These are phyloP conservation scores for Aspergillaceae sp. DNA, from an alignment of 2,329 filamentous ascomycete genomes.

Conservation along the genomic window DNA sequence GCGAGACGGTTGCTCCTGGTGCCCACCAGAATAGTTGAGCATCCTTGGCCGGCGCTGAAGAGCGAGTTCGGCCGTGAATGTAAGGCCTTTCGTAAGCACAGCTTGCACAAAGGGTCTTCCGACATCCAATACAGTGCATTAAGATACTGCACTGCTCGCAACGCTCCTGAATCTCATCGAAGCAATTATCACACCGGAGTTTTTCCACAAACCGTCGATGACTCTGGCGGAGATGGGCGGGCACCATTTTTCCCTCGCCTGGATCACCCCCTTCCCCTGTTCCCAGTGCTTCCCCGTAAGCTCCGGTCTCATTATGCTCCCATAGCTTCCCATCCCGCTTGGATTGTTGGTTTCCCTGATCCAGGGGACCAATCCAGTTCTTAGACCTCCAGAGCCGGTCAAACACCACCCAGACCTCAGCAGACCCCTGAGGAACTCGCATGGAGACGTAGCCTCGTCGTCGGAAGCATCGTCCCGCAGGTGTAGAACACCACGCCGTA, in stretches of 20 bases:
- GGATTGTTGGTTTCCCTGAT: slow-evolving; percentile 18
- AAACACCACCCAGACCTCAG: slow-evolving; percentile 55
- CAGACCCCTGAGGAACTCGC: slow-evolving; percentile 46
- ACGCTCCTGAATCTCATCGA: slow-evolving; percentile 45
- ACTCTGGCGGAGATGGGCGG: slow-evolving; percentile 46
- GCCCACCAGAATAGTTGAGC: slow-evolving; percentile 49
- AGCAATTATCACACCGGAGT: slow-evolving; percentile 47
- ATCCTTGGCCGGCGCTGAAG: slow-evolving; percentile 4
- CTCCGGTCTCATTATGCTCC: slow-evolving; percentile 48
- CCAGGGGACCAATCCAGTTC: slow-evolving; percentile 47
- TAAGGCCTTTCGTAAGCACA: slow-evolving; percentile 50
- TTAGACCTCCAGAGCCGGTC: slow-evolving; percentile 52
- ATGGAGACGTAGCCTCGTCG: slow-evolving; percentile 50
- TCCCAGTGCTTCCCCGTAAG: slow-evolving; percentile 48
- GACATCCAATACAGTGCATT: slow-evolving; percentile 54
- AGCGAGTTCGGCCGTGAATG: slow-evolving; percentile 19
- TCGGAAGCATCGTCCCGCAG: slow-evolving; percentile 48
- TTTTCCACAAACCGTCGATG: slow-evolving; percentile 46
- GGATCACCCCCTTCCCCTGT: slow-evolving; percentile 36
- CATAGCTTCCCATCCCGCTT: slow-evolving; percentile 45
- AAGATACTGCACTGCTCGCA: slow-evolving; percentile 54
- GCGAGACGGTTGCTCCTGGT: slow-evolving; percentile 46
- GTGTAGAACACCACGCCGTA: slow-evolving; percentile 53
- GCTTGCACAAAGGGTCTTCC: slow-evolving; percentile 52
- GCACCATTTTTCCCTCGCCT: slow-evolving; percentile 47